These are phyloP conservation scores for Alternaria solani DNA, from an alignment of 2,329 filamentous ascomycete genomes.

Conservation along the genomic window DNA sequence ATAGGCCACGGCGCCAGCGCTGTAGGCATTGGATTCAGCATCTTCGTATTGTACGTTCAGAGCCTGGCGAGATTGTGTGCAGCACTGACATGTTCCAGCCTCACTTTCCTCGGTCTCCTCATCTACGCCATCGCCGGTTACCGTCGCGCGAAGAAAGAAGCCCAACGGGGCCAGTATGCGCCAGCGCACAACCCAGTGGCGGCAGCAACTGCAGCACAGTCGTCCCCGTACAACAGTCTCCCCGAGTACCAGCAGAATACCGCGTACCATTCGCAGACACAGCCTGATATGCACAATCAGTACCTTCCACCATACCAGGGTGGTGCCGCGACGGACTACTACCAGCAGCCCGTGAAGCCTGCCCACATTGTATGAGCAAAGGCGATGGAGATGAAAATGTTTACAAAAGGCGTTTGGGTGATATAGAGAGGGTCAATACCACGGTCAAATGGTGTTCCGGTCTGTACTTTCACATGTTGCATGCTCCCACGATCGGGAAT, in stretches of 20 bases:
- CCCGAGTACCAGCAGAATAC: conserved; percentile 34
- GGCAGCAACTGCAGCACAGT: conserved; percentile 20
- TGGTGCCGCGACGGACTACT: conserved; percentile 32
- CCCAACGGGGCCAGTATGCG: conserved; percentile 44
- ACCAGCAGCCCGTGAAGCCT: conserved; percentile 38
- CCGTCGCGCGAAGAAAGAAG: conserved; percentile 47
- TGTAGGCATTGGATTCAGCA: conserved; percentile 35
- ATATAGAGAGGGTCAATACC: neutral
- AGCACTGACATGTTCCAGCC: conserved; percentile 31
- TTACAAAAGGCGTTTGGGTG: conserved; percentile 2
- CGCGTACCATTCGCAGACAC: conserved; percentile 36
- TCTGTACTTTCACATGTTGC: neutral
- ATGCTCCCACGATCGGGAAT: neutral
- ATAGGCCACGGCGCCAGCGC: conserved; percentile 30
- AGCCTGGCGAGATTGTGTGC: neutral
- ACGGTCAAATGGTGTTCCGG: neutral
- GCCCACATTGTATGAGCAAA: conserved; percentile 35
- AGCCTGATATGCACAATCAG: conserved; percentile 25
- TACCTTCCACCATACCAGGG: conserved; percentile 31
- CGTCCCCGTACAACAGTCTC: conserved; percentile 27
- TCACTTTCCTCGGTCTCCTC: conserved; percentile 49
- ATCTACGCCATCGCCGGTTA: conserved; percentile 51
- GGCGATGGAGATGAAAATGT: neutral
- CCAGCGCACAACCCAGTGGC: conserved; percentile 42
- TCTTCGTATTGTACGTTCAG: conserved; percentile 46